A percentile compares a stretch with the other conserved stretches of the same genome.
Evolutionary conservation across 2,329 filamentous ascomycete species (phyloP).

Genomic region (Sporothrix mexicana): DNA sequence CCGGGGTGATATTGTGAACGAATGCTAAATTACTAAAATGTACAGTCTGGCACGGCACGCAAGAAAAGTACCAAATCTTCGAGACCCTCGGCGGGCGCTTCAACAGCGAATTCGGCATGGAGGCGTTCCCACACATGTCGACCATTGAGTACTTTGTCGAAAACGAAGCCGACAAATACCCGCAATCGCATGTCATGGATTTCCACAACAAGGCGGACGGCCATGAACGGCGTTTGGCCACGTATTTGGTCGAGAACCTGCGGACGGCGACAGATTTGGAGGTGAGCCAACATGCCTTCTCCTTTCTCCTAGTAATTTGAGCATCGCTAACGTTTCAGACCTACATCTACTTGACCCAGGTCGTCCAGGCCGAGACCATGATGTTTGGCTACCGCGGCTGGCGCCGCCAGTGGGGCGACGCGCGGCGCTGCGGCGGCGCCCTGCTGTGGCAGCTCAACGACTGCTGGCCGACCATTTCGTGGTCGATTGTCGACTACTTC

Average conservation of each 20-base stretch:
- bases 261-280: constrained; percentile 68
- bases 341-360: constrained; percentile 64
- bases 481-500: constrained; percentile 79
- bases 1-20: too few relatives aligned
- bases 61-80: constrained; percentile 90
- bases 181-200: constrained; percentile 85
- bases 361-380: constrained; percentile 71
- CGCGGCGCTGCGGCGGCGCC: constrained; percentile 72
- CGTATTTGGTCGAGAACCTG: constrained; percentile 91
- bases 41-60: constrained; percentile 81
- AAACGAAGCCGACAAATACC: constrained; percentile 75
- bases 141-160: constrained; percentile 80
- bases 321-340: constrained; percentile 9
- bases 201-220: constrained; percentile 97
- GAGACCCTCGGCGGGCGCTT: constrained; percentile 87
- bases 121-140: constrained; percentile 82
- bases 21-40: constrained; percentile 20
- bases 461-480: constrained; percentile 86
- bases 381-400: constrained; percentile 70
- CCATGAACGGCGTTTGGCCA: constrained; percentile 82
- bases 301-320: neutral
- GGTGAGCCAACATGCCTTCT: constrained; percentile 63
- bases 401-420: constrained; percentile 78
- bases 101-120: constrained; percentile 94
- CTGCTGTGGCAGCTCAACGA: constrained; percentile 87